Base-by-base conservation (phyloP, 2,329 filamentous ascomycete species). In the Ascochyta clinopodiicola region DNA sequence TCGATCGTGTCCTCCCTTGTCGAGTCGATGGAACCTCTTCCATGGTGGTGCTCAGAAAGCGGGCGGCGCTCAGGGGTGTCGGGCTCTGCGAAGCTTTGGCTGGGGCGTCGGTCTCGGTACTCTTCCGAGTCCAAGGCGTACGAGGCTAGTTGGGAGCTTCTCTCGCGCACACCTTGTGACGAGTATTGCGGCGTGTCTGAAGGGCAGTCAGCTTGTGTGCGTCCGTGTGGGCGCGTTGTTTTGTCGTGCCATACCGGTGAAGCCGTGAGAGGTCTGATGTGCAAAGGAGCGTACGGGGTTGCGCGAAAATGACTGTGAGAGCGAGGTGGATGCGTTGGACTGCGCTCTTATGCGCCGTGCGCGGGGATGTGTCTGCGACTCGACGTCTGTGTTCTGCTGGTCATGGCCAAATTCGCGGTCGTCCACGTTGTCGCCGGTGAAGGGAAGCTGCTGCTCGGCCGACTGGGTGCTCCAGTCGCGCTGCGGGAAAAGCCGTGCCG, bases 61-160 rank as follows among this genome's bases (percentile, higher is more conserved):
- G 58, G 44, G 10, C 50, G 50, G 13, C 57, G 63, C 19, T 59
- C 56, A 38, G 56, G 59, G 1, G 65, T 61, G 12, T 56, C 55
- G 6, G 62, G 56, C 21, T 73, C 70, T 10, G 64, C 56, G 44
- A 64, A 67, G 62, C 70, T 71, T 49, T 61, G 55, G 38, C 63
- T 55, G 37, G 57, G 61, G 24, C 59, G 61, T 4, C 63, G 63
- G 58, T 63, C 63, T 46, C 70, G 70, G 61, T 73, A 75, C 31
- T 67, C 54, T 36, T 71, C 72, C 36, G 73, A 62, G 38, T 70
- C 74, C 68, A 96, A 83, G 44, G 91, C 88, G 72, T 93, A 92
- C 17, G 86, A 91, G 38, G 92, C 92, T 52, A 96, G 82, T 76
- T 96, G 91, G 46, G 92, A 91, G 2, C 92, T 96, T 71, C 95